Conservation (phyloP, 1,284 basidiomycete genomes). For the Puccinia coronata region DNA sequence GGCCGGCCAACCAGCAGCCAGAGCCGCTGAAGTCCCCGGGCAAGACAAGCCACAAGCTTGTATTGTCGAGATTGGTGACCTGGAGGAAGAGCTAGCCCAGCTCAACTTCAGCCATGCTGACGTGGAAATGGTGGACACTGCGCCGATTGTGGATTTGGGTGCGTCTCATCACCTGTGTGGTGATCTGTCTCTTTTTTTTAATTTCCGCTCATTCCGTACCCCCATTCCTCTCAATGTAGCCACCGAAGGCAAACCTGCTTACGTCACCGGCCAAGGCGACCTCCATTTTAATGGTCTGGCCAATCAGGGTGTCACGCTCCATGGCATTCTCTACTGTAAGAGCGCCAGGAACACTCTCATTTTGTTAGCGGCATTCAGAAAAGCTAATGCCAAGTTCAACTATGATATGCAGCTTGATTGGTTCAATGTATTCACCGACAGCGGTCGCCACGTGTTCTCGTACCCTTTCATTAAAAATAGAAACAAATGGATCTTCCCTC, state of each 20-base stretch:
- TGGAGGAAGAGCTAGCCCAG: background rate
- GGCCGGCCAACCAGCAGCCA: background rate
- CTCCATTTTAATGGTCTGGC: background rate
- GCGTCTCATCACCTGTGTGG: background rate
- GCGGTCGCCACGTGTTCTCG: background rate
- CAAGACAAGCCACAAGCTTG: background rate
- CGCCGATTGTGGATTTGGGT: background rate
- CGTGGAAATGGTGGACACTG: background rate
- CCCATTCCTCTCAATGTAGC: slow-evolving; percentile 1
- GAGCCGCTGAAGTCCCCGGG: background rate
- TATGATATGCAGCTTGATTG: background rate
- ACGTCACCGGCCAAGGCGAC: background rate
- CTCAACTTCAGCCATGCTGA: background rate
- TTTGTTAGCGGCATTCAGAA: background rate
- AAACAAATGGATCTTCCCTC: background rate
- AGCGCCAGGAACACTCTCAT: background rate
- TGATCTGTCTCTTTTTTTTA: background rate
- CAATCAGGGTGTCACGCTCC: background rate
- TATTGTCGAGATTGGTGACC: background rate
- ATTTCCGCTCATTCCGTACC: background rate
- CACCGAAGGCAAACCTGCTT: background rate
- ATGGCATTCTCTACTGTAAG: background rate
- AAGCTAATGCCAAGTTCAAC: background rate
- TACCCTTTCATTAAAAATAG: background rate
- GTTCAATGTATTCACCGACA: background rate